Base-by-base conservation (phyloP, 2,329 filamentous ascomycete genomes). In the Curvularia sp. region DNA sequence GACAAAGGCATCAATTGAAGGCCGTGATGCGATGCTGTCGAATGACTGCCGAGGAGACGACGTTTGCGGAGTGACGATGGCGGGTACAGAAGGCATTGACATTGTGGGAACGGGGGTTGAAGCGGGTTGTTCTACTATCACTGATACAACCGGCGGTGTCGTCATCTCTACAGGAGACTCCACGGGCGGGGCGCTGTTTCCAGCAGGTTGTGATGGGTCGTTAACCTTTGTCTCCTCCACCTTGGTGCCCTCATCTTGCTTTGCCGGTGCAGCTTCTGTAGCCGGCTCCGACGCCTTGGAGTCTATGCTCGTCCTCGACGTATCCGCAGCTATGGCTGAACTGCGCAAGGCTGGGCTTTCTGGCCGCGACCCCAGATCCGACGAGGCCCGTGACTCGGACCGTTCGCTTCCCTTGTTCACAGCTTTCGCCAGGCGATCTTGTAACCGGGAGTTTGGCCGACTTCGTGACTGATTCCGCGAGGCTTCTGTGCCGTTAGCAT, bases 341-440 rank as follows among this genome's bases (percentile, higher is more conserved):
- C 57, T 71, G 44, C 66, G 68, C 56, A 81, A 78, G 35, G 78
- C 80, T 15, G 85, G 83, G 61, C 83, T 88, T 63, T 83, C 79
- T 24, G 82, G 79, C 51, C 84, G 78, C n/a, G 84, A 85, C 5
- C 82, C 77, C 22, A 80, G 67, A 31, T 80, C 82, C 47, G 83
- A 83, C 7, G 82, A 80, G 26, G 83, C 77, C 62, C 79, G 81
- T 30, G 81, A 72, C 53, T 80, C 82, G 39, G 77, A 74, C 2
- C 80, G 75, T n/a, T 82, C 79, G 57, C 84, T 85, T 71, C 90
- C 92, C 58, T 89, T 89, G 3, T 89, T 92, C 69, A 97, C 87
- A 30, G 93, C 95, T 72, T 92, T 91, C 30, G 94, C 94, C 60
- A 99, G 83, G 61, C 93, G 86, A 75, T 97, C 93, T 74, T 97